phyloP scores from a whole-genome alignment of 23 red algal species.

The Porphyridium purpureum region DNA sequence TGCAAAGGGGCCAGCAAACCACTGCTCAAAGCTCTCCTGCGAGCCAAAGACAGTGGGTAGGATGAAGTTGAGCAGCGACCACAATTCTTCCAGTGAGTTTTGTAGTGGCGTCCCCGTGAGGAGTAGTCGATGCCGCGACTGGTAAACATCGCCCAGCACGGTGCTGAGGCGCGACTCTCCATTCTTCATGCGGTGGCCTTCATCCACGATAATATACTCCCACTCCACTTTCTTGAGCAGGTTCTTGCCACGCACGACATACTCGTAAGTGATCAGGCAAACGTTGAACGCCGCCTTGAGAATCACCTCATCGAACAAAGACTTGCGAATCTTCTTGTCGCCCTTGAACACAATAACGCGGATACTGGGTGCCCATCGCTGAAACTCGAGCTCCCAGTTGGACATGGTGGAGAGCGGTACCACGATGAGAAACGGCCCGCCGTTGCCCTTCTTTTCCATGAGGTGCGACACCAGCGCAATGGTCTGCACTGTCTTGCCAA shows the following conservation, averaged over 20 bases:
- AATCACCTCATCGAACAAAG: conserved; percentile 45
- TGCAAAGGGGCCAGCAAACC: conserved; percentile 91
- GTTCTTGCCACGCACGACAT: conserved; percentile 73
- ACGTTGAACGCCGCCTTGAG: conserved; percentile 71
- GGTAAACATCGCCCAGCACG: conserved; percentile 62
- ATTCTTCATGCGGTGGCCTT: conserved; percentile 98
- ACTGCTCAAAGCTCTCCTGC: conserved; percentile 90
- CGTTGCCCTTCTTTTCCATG: conserved; percentile 76
- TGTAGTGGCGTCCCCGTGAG: conserved; percentile 96
- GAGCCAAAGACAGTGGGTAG: conserved; percentile 78
- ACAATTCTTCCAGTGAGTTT: conserved; percentile 90
- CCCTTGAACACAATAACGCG: conserved; percentile 85
- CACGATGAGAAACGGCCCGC: conserved; percentile 84
- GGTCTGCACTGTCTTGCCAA: conserved; percentile 97
- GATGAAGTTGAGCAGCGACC: conserved; percentile 96
- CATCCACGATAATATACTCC: conserved; percentile 94
- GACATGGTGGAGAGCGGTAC: conserved; percentile 92
- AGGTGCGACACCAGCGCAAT: conserved; percentile 78
- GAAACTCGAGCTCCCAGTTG: conserved; percentile 98
- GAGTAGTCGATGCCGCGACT: conserved; percentile 60
- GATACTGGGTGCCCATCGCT: conserved; percentile 70
- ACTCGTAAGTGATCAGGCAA: conserved; percentile 90
- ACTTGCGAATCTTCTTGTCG: conserved; percentile 32
- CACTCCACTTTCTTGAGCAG: conserved; percentile 64
- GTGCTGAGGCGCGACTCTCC: conserved; percentile 54